Percentiles rank a stretch among this genome's conserved stretches.
Conservation (phyloP, 1,284 basidiomycete species). For the Apiotrichum akiyoshidainum region DNA sequence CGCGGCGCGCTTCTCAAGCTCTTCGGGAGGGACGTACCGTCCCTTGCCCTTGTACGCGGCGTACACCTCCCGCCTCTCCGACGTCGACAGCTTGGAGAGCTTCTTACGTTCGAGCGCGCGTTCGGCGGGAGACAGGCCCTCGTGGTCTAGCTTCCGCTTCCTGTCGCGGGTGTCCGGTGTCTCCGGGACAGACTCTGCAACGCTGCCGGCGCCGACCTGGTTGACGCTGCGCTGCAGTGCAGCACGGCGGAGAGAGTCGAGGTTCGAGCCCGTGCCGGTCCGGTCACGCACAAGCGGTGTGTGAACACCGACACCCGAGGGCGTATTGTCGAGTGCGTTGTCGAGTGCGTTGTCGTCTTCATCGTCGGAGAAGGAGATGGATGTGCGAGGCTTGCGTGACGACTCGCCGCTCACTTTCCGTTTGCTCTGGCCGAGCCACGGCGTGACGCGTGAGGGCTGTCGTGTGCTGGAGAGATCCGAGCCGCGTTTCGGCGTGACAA, state of each 20-base stretch:
- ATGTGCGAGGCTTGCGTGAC: not conserved
- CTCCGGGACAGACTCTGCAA: conserved; percentile 12
- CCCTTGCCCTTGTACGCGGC: conserved; percentile 43
- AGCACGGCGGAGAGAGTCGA: conserved; percentile 1
- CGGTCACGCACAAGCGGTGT: conserved; percentile 35
- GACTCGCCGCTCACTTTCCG: not conserved
- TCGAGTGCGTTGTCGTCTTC: not conserved
- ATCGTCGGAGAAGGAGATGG: conserved; percentile 13
- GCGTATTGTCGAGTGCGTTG: not conserved
- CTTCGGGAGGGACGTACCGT: conserved; percentile 36
- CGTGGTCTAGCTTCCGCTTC: conserved; percentile 25
- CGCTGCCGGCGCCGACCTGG: conserved; percentile 19
- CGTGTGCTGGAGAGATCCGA: not conserved
- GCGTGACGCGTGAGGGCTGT: conserved; percentile 15
- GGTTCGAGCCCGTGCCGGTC: conserved; percentile 7
- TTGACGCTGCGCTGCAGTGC: conserved; percentile 2
- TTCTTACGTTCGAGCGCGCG: conserved; percentile 29
- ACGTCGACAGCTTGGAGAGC: conserved; percentile 27
- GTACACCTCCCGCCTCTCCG: conserved; percentile 38
- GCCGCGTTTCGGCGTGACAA: not conserved
- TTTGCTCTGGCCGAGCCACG: conserved; percentile 17
- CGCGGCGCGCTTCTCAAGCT: conserved; percentile 53
- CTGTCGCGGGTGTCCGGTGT: conserved; percentile 13
- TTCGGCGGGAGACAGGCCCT: conserved; percentile 31
- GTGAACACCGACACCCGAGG: not conserved